Base-by-base conservation (phyloP, 495 filamentous ascomycete genomes). In the Antarctomyces pellizariae region DNA sequence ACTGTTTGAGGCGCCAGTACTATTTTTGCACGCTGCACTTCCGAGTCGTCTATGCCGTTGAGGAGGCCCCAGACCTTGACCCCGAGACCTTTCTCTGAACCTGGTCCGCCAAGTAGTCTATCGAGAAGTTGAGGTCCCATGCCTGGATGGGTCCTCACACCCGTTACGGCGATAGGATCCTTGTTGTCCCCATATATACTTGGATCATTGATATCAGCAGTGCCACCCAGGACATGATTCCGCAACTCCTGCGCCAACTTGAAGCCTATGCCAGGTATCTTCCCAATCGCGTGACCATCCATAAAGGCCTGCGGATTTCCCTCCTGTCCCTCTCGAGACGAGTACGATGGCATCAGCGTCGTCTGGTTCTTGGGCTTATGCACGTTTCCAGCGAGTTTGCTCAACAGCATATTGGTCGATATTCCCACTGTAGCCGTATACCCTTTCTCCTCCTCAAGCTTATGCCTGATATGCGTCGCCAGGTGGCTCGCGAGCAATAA, bases 301-400 rank as follows among this genome's bases (percentile, higher is more conserved):
- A 95, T 54, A 38, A 95, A 92, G 0, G 38, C 34, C 1, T 48
- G 49, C 15, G 78, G 55, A 36, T 70, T 73, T 39, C 53, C 56
- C 7, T 34, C 41, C n/a, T n/a, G n/a, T n/a, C n/a, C n/a, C n/a
- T n/a, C n/a, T n/a, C n/a, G n/a, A n/a, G n/a, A n/a, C n/a, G n/a
- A 37, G 27, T 66, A 66, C 2, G 72, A 67, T 7, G 71, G 64
- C 3, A 89, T 47, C 2, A 95, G 63, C 3, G 75, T 74, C 0
- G 84, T 92, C 42, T 90, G 84, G 29, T 63, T 69, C 24, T 71
- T 69, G 0, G 84, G 84, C 47, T 92, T 92, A 42, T 91, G 64
- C 22, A 71, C 49, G 50, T 65, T 78, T 11, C 84, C 84, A 13
- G 68, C 76, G 14, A 95, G 53, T 43, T 95, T 95, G 16, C 75